These are phyloP conservation scores for Ceratocystis cubensis DNA, from an alignment of 2,329 filamentous ascomycete genomes.

Conservation along the genomic window DNA sequence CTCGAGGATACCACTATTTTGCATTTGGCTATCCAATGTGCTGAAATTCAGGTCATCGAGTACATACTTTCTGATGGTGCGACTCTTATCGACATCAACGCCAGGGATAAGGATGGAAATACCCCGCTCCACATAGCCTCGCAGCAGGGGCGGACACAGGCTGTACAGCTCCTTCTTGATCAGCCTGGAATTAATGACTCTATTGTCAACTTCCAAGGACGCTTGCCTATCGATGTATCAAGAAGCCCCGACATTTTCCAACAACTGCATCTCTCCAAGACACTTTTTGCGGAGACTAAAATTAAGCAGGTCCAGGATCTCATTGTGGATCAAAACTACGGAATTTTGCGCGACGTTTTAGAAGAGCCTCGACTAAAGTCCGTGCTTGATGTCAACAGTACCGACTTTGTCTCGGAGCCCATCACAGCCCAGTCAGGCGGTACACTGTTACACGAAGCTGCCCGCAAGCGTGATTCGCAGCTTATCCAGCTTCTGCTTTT, in stretches of 20 bases:
- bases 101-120: conserved; percentile 78
- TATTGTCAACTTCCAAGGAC: conserved; percentile 69
- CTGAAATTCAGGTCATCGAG: conserved; percentile 82
- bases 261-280: conserved; percentile 78
- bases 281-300: conserved; percentile 78
- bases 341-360: conserved; percentile 62
- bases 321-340: conserved; percentile 61
- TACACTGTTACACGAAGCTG: conserved; percentile 84
- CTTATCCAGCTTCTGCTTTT: conserved; percentile 83
- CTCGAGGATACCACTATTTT: conserved; percentile 80
- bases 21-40: conserved; percentile 90
- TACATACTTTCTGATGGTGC: conserved; percentile 73
- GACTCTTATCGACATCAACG: conserved; percentile 54
- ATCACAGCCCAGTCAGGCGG: conserved; percentile 71
- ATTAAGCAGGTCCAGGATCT: conserved; percentile 73
- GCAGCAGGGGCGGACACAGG: conserved; percentile 61
- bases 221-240: conserved; percentile 75
- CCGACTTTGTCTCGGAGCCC: conserved; percentile 74
- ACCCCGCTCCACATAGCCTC: conserved; percentile 84
- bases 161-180: conserved; percentile 75
- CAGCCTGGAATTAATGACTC: conserved; percentile 79
- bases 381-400: conserved; percentile 81
- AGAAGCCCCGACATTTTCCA: conserved; percentile 93
- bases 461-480: conserved; percentile 71
- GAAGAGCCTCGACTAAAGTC: conserved; percentile 78